Conservation (phyloP, 208 protist species). For the Trypanosoma theileri region DNA sequence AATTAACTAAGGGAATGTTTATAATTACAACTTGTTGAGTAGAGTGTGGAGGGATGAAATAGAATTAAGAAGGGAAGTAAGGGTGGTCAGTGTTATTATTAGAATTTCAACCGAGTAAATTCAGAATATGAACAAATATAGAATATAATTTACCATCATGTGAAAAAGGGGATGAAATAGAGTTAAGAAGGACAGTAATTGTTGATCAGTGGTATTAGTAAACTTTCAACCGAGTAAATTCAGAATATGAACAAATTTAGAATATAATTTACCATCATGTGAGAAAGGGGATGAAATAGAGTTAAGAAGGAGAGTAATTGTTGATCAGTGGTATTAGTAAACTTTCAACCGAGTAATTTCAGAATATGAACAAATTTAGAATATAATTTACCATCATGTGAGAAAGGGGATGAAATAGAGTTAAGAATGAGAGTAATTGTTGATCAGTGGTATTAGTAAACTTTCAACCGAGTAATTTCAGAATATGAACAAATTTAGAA, state of each 20-base stretch:
- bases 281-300: too few species aligned
- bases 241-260: too few species aligned
- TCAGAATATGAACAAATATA: too few species aligned
- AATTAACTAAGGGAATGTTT: too few species aligned
- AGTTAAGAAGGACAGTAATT: constrained; percentile 7
- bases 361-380: constrained; percentile 79
- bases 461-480: constrained; percentile 30
- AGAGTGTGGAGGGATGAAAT: too few species aligned
- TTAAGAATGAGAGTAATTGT: not conserved
- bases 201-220: not conserved
- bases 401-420: too few species aligned
- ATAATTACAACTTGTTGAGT: too few species aligned
- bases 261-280: too few species aligned
- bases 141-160: too few species aligned
- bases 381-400: constrained; percentile 32
- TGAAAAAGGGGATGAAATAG: too few species aligned
- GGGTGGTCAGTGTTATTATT: not conserved
- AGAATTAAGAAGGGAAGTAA: constrained; percentile 7
- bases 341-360: constrained; percentile 27
- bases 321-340: not conserved
- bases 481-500: constrained; percentile 78
- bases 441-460: not conserved
- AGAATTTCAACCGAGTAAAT: not conserved
- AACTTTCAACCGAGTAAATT: not conserved
- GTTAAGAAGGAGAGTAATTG: not conserved